Evolutionary conservation across 352 stramenopile genomes (phyloP).

Genomic region (Phytophthora foliorum): DNA sequence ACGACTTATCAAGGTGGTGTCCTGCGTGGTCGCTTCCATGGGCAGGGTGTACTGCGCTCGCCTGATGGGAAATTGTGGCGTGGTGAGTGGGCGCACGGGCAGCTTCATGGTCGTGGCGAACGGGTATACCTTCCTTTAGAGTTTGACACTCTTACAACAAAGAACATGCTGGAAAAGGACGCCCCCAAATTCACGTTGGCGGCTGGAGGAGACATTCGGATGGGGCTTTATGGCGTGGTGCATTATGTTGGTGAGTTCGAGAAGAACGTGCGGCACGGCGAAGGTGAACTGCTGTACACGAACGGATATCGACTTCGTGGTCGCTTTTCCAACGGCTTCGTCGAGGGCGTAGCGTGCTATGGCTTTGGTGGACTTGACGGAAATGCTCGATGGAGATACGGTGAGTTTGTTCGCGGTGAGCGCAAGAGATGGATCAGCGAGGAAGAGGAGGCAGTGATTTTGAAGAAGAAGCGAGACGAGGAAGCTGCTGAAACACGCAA

Average conservation of each 20-base stretch:
- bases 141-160: slow-evolving; percentile 46
- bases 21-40: slow-evolving; percentile 71
- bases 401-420: slow-evolving; percentile 48
- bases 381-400: slow-evolving; percentile 38
- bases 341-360: slow-evolving; percentile 54
- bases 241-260: slow-evolving; percentile 65
- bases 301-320: slow-evolving; percentile 67
- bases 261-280: slow-evolving; percentile 58
- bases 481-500: slow-evolving; percentile 13
- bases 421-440: slow-evolving; percentile 58
- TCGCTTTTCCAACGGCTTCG: slow-evolving; percentile 57
- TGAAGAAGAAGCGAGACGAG: slow-evolving; percentile 14
- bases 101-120: slow-evolving; percentile 59
- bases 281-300: slow-evolving; percentile 56
- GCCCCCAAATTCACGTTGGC: slow-evolving; percentile 7
- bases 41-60: slow-evolving; percentile 56
- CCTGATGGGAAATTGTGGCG: slow-evolving; percentile 68
- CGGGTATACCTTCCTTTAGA: slow-evolving; percentile 63
- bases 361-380: slow-evolving; percentile 42
- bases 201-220: slow-evolving; percentile 1
- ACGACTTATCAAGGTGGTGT: slow-evolving; percentile 69
- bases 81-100: slow-evolving; percentile 59
- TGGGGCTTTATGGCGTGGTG: slow-evolving; percentile 64
- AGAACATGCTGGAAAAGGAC: slow-evolving; percentile 41
- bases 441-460: slow-evolving; percentile 51